These are phyloP conservation scores for Euphorbia neoarborescens DNA, from an alignment of 441 rosid genomes.

Conservation along the genomic window DNA sequence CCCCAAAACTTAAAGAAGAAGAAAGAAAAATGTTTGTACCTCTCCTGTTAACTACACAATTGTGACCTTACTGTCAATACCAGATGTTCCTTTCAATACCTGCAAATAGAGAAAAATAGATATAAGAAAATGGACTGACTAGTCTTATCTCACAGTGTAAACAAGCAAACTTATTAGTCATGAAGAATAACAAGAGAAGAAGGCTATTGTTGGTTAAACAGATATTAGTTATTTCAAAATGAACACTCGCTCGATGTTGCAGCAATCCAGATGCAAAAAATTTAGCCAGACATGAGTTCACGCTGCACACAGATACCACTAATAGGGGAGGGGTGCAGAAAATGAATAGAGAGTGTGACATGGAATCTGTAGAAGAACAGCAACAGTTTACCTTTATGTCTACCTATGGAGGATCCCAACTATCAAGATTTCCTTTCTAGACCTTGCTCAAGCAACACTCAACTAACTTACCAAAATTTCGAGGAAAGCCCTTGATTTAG, in stretches of 20 bases:
- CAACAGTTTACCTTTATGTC: neutral
- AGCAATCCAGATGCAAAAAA: neutral
- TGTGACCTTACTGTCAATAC: slow-evolving; percentile 87
- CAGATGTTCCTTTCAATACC: slow-evolving; percentile 98
- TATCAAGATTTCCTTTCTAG: slow-evolving; percentile 6
- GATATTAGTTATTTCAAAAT: neutral
- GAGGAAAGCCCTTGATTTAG: slow-evolving; percentile 21
- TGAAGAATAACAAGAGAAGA: neutral
- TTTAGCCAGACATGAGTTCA: neutral
- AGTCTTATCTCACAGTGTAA: neutral
- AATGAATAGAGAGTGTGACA: neutral
- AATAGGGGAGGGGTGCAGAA: too few relatives aligned
- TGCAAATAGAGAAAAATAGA: slow-evolving; percentile 23
- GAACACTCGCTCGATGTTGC: slow-evolving; percentile 2
- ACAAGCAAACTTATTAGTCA: neutral
- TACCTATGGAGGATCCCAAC: slow-evolving; percentile 5
- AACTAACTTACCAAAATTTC: neutral
- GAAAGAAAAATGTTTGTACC: slow-evolving; percentile 33
- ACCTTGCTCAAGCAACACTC: slow-evolving; percentile 19
- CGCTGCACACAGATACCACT: neutral
- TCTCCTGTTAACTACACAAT: slow-evolving; percentile 95
- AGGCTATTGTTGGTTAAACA: slow-evolving; percentile 2
- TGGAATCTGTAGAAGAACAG: slow-evolving; percentile 6
- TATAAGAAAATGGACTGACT: neutral
- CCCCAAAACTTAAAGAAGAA: neutral